Base-by-base conservation (phyloP, 1,139 yeast species). In the Hansenula sp. region DNA sequence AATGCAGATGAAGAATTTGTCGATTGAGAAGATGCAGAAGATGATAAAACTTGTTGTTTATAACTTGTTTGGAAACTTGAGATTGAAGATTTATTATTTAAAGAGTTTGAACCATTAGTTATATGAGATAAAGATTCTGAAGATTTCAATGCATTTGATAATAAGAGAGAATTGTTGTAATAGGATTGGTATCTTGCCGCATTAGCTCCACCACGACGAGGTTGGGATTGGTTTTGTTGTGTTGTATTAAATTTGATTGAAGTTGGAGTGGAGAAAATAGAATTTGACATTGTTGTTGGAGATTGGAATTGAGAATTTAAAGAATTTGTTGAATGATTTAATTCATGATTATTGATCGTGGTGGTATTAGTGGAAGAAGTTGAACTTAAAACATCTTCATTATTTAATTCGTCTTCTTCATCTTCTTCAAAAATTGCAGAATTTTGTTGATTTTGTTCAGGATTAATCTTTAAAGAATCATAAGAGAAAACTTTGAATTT, bases 131-230 rank as follows among this genome's bases (percentile, higher is more conserved):
- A 44, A 53, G 74, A 71, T 42, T 75, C 80, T 1, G 74, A 61
- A 2, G 77, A 70, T 46, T 71, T 72, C 53, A 75, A 59, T 1
- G 79, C 79, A 55, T 68, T 72, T 2, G 77, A 69, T 25, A 76
- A 62, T 41, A 73, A 62, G 42, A 64, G 62, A 6, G 76, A 71
- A 50, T 73, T 77, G 50, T 74, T 77, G 50, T 76, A 76, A 52
- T 76, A 73, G 10, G 68, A 70, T 54, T 75, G 78, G 50, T 76
- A 76, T 41, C 80, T 57, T 37, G 68, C 68, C 3, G 80, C 79
- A 45, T 72, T 68, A n/a, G 79, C 78, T 36, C 62, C 57, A 34
- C 57, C 55, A 45, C 63, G 57, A 33, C 49, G 57, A 37, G 8
- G 41, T 40, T 70, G 73, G 4, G 25, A 9, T 21, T 21, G 25